phyloP scores from a whole-genome alignment of 2,329 filamentous ascomycete genomes.

The Paraconiothyrium sp. region DNA sequence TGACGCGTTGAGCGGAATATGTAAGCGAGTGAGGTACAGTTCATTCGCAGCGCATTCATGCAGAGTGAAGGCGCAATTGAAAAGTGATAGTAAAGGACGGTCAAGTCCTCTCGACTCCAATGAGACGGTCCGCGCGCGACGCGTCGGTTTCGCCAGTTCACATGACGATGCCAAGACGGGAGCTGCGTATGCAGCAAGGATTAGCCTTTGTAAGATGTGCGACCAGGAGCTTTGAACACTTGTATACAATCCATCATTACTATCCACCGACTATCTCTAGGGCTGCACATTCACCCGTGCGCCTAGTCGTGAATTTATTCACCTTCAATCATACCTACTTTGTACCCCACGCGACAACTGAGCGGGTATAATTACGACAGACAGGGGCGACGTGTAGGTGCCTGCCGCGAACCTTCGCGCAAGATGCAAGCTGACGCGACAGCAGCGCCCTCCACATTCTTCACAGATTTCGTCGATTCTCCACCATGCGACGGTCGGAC shows the following conservation, averaged over 20 bases:
- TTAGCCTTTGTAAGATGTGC: conserved; percentile 8
- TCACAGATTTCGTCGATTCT: conserved; percentile 9
- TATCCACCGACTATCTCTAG: background rate
- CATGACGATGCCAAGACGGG: conserved; percentile 12
- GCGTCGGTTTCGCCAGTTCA: conserved; percentile 9
- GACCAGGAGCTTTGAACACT: conserved; percentile 15
- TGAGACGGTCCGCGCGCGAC: conserved; percentile 5
- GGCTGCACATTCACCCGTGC: background rate
- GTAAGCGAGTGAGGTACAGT: background rate
- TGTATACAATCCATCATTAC: conserved; percentile 9
- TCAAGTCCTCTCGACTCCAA: background rate
- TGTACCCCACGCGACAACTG: background rate
- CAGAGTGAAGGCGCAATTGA: conserved; percentile 5
- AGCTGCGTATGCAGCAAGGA: conserved; percentile 10
- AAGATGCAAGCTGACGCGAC: background rate
- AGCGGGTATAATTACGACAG: background rate
- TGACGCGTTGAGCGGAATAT: background rate
- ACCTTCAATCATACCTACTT: background rate
- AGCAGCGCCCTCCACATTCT: conserved; percentile 14
- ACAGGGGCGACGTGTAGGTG: conserved; percentile 8
- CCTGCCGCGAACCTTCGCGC: background rate
- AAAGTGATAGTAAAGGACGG: background rate
- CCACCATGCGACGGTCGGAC: conserved; percentile 43
- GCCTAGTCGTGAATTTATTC: background rate
- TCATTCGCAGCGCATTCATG: background rate